Conservation (phyloP, 2,329 filamentous ascomycete genomes). For the Coleophoma cylindrospora region DNA sequence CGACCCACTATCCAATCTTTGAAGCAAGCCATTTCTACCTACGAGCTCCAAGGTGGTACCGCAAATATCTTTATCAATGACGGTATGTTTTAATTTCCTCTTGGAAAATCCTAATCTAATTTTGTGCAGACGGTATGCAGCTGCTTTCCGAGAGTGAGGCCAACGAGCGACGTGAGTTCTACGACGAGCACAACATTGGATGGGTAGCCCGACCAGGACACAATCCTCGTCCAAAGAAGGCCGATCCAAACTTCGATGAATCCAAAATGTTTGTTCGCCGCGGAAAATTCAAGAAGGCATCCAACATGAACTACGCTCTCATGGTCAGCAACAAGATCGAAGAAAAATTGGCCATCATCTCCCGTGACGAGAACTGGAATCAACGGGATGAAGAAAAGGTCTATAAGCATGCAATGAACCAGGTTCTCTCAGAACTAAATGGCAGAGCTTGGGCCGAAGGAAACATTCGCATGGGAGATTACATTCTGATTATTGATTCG, state of each 20-base stretch:
- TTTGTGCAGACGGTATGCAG: constrained; percentile 35
- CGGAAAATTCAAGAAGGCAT: constrained; percentile 68
- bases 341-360: constrained; percentile 38
- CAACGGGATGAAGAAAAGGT: constrained; percentile 33
- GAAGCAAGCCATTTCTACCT: constrained; percentile 51
- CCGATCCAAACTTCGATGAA: constrained; percentile 1
- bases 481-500: constrained; percentile 64
- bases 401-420: constrained; percentile 43
- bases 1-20: constrained; percentile 52
- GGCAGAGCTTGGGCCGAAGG: constrained; percentile 54
- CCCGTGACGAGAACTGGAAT: constrained; percentile 7
- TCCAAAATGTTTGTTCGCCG: constrained; percentile 42
- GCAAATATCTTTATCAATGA: constrained; percentile 66
- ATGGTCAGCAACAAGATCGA: constrained; percentile 20
- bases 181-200: constrained; percentile 51
- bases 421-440: constrained; percentile 42
- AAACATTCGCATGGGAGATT: constrained; percentile 56
- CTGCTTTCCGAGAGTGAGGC: constrained; percentile 44
- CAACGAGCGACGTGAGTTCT: constrained; percentile 46
- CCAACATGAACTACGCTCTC: constrained; percentile 63
- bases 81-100: constrained; percentile 43
- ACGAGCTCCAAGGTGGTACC: constrained; percentile 55
- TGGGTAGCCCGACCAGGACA: constrained; percentile 47
- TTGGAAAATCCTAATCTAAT: not conserved
- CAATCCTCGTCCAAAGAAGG: constrained; percentile 20